Base-by-base conservation (phyloP, 495 filamentous ascomycete species). In the Xylaria palmicola region DNA sequence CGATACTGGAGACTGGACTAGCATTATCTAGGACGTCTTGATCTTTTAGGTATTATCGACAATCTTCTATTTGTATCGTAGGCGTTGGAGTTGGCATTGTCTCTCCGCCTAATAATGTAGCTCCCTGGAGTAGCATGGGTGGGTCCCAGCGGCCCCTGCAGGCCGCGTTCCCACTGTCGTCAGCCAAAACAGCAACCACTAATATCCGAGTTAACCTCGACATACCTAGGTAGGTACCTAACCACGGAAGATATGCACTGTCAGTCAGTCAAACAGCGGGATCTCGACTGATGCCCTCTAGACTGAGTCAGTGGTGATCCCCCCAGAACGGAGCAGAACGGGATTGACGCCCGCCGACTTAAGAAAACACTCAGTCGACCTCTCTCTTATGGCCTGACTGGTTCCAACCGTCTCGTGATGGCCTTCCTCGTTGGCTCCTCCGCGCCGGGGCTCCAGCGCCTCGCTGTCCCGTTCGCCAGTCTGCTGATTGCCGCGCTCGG, bases 401-500 rank as follows among this genome's bases (percentile, higher is more conserved):
- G 56, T n/a, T 10, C 37, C 49, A 8, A 29, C 32, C 6, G 19
- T 4, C 26, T 20, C 9, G 50, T 26, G 13, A 71, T 71, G 69
- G 66, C 66, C 54, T 67, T 69, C 52, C 62, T 71, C 20, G 55
- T 71, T n/a, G 66, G 66, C 51, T 65, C 64, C 22, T 53, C 64
- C 36, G 66, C 64, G 45, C 68, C 68, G 3, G 47, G 59, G 12
- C 62, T 79, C 49, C 74, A 79, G 54, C 63, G 72, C 40, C 76
- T 91, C 49, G 86, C 88, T 20, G 77, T 91, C 4, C 90, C 89
- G 17, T 79, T 75, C n/a, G 89, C 90, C 37, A 86, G 76, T 49
- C 10, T 77, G 4, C 76, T 96, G 30, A 90, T 96, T 64, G 72
- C 73, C 63, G 93, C 95, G 67, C 86, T 97, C 6, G 85, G 88